Conservation (phyloP, 768 basidiomycete species). For the Lactarius indigo region DNA sequence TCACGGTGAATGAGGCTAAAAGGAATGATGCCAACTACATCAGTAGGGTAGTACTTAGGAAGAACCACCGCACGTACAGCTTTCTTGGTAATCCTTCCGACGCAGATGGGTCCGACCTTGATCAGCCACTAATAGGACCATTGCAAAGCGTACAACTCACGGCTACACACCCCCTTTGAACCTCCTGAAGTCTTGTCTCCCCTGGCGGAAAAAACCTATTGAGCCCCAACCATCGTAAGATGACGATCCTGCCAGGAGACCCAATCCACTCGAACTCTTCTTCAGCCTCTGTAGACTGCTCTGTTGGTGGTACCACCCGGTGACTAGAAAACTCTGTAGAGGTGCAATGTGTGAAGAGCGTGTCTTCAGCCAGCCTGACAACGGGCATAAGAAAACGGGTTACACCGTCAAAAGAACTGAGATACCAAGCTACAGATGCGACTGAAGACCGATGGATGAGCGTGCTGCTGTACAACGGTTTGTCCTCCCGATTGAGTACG, state of each 20-base stretch:
- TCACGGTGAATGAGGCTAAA: constrained; percentile 62
- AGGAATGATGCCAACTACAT: not conserved
- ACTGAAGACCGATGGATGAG: constrained; percentile 64
- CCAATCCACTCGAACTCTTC: constrained; percentile 12
- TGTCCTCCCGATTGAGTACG: constrained; percentile 60
- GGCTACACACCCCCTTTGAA: constrained; percentile 56
- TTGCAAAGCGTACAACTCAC: constrained; percentile 37
- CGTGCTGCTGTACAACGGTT: constrained; percentile 69
- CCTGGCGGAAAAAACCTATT: constrained; percentile 60
- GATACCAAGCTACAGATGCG: constrained; percentile 61
- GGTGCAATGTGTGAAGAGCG: constrained; percentile 51
- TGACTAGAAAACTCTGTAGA: constrained; percentile 44
- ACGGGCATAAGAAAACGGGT: not conserved
- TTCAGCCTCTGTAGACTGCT: constrained; percentile 27
- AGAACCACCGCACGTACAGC: constrained; percentile 45
- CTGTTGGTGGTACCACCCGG: constrained; percentile 24
- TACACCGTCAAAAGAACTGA: not conserved
- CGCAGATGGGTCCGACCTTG: not conserved
- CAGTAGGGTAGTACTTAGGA: not conserved
- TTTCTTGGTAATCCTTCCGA: constrained; percentile 69
- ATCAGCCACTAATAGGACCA: not conserved
- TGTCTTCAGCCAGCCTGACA: constrained; percentile 13
- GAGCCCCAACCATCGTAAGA: constrained; percentile 69
- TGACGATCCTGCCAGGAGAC: constrained; percentile 45
- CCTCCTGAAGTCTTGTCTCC: constrained; percentile 34